Percentiles rank a stretch among this genome's conserved stretches.
Evolutionary conservation across 345 rosid genomes (phyloP).

Genomic region (Erucastrum elatum): DNA sequence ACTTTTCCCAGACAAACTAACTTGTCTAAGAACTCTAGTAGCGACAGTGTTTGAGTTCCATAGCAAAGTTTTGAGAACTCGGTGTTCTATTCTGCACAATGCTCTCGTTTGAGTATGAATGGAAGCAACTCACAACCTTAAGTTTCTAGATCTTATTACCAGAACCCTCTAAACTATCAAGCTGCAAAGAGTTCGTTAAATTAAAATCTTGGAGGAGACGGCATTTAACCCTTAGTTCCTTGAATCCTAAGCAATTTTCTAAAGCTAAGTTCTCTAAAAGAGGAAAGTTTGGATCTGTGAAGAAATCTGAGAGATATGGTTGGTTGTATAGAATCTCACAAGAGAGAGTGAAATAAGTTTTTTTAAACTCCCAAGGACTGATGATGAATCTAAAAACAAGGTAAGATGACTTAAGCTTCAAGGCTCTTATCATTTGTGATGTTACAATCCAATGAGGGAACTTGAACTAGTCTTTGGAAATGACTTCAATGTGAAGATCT

Average conservation of each 20-base stretch:
- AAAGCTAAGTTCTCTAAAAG: conserved; percentile 54
- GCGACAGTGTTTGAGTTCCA: conserved; percentile 54
- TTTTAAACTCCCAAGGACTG: conserved; percentile 56
- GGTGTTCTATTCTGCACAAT: conserved; percentile 56
- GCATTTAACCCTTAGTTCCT: conserved; percentile 60
- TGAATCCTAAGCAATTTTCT: conserved; percentile 55
- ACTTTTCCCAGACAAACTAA: conserved; percentile 49
- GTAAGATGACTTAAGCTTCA: conserved; percentile 55
- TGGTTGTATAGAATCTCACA: conserved; percentile 51
- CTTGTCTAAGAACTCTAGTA: conserved; percentile 39
- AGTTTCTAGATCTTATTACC: conserved; percentile 50
- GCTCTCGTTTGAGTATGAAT: conserved; percentile 41
- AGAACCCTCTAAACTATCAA: conserved; percentile 53
- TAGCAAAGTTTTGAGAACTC: conserved; percentile 36
- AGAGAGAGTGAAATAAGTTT: conserved; percentile 56
- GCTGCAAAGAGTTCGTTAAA: conserved; percentile 52
- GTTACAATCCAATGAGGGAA: conserved; percentile 64
- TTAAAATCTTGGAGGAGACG: conserved; percentile 52
- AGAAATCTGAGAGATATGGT: conserved; percentile 58
- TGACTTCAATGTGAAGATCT: conserved; percentile 22
- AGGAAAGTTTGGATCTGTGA: conserved; percentile 68
- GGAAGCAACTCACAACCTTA: conserved; percentile 60
- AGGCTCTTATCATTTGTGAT: conserved; percentile 51
- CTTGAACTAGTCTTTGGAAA: conserved; percentile 32
- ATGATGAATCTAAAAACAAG: conserved; percentile 67